Evolutionary conservation across 1,284 basidiomycete genomes (phyloP), one percentile per base, ranked within the genome.

Genomic region (Ceratobasidium sp.): DNA sequence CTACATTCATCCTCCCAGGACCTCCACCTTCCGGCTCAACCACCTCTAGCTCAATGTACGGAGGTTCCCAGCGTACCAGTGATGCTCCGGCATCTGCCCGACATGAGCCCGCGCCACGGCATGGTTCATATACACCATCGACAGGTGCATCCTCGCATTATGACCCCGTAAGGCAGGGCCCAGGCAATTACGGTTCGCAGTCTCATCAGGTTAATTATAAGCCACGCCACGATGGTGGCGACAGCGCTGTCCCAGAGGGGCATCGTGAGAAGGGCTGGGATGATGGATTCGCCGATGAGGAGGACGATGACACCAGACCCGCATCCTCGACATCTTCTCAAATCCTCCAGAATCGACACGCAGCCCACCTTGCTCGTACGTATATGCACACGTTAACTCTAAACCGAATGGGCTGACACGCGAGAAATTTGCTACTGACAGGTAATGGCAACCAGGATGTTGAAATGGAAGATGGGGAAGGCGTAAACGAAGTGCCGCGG

Each of bases 391-490:
- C n/a, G 45, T 49, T n/a, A 49, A 65, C 17, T 31, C 31, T 49
- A 20, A 61, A 26, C 37, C 58, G 58, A 42, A 42, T 45, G 28
- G 63, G 63, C 63, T 65, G 63, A 49, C n/a, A 39, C 42, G 26
- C 35, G 61, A 26, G 20, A 49, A 49, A 65, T 65, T 65, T 65
- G 39, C 61, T 7, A 28, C 28, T 11, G 49, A 3, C 23, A 67
- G 51, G 20, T 15, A 56, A 28, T 33, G 42, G 42, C 35, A 66
- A 66, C 28, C 45, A 15, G 15, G 68, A 73, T 33, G 68, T 61
- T 73, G 54, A 61, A 61, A 73, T 73, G 68, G 68, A 73, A 71
- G 67, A 71, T 45, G 42, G 53, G 15, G 66, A 63, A 45, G 61
- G 39, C n/a, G 39, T 28, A 42, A 66, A 66, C 35, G 64, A 60